Evolutionary conservation across 768 basidiomycete genomes (phyloP).

Genomic region (Pulveroboletus frians): DNA sequence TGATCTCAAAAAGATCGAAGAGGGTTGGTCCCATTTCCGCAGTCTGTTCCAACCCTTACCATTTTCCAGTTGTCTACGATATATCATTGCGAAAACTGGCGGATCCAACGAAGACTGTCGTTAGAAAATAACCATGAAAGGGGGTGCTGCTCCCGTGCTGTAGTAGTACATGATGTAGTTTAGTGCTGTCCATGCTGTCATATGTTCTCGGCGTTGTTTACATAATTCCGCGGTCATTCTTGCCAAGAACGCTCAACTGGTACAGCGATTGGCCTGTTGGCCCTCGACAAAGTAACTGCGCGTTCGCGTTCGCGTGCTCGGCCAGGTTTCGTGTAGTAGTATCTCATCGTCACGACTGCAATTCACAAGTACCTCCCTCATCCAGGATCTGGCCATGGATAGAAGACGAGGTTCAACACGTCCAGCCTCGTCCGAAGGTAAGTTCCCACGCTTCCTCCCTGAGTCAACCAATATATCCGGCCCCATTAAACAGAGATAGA

Average conservation of each 20-base stretch:
- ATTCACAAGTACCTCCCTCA: background rate
- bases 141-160: no score
- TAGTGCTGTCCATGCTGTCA: background rate
- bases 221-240: slow-evolving; percentile 19
- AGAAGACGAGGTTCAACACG: slow-evolving; percentile 58
- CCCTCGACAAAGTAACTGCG: slow-evolving; percentile 5
- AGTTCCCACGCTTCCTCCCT: slow-evolving; percentile 24
- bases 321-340: slow-evolving; percentile 6
- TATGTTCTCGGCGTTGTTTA: background rate
- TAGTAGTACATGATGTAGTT: background rate
- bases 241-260: slow-evolving; percentile 7
- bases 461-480: slow-evolving; percentile 6
- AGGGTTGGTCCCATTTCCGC: slow-evolving; percentile 46
- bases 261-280: background rate
- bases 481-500: slow-evolving; percentile 53
- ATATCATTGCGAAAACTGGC: slow-evolving; percentile 70
- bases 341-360: slow-evolving; percentile 1
- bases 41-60: background rate
- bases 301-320: background rate
- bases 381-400: slow-evolving; percentile 44
- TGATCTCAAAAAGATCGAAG: slow-evolving; percentile 84
- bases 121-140: background rate
- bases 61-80: slow-evolving; percentile 69
- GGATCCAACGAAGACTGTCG: slow-evolving; percentile 16
- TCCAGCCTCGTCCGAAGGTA: slow-evolving; percentile 76